These are phyloP conservation scores for Aureobasidium sp. DNA, from an alignment of 2,329 filamentous ascomycete species.

Conservation along the genomic window DNA sequence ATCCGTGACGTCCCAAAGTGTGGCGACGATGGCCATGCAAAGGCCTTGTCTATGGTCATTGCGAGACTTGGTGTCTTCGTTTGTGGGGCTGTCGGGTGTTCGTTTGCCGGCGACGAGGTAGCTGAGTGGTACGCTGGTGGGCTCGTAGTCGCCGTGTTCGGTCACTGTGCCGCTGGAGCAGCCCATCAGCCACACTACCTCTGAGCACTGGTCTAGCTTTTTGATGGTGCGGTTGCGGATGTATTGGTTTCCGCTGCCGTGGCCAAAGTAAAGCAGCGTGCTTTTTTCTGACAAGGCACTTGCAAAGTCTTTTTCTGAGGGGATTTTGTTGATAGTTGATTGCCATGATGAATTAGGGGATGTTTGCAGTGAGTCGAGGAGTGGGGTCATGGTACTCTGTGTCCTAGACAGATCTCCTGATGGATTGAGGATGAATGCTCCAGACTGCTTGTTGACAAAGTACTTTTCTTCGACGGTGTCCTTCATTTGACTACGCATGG, in stretches of 20 bases:
- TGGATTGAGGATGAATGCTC: slow-evolving; percentile 84
- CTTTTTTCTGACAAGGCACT: slow-evolving; percentile 57
- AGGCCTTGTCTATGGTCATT: slow-evolving; percentile 18
- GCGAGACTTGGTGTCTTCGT: neutral
- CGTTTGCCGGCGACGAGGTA: slow-evolving; percentile 77
- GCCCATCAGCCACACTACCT: slow-evolving; percentile 75
- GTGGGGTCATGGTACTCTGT: slow-evolving; percentile 63
- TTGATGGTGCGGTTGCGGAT: slow-evolving; percentile 79
- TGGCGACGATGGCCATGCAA: slow-evolving; percentile 72
- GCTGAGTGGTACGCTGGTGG: slow-evolving; percentile 82
- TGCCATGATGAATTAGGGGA: slow-evolving; percentile 48
- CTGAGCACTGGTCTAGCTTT: slow-evolving; percentile 46
- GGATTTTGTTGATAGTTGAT: slow-evolving; percentile 59
- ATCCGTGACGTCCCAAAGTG: slow-evolving; percentile 96
- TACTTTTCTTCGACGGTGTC: slow-evolving; percentile 22
- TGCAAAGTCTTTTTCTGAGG: slow-evolving; percentile 72
- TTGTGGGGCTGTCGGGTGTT: neutral
- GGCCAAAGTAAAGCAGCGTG: slow-evolving; percentile 87
- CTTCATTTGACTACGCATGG: slow-evolving; percentile 33
- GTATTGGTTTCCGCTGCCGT: slow-evolving; percentile 91
- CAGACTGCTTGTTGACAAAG: slow-evolving; percentile 48
- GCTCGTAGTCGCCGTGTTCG: slow-evolving; percentile 80
- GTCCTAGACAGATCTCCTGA: slow-evolving; percentile 76
- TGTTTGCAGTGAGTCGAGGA: slow-evolving; percentile 44
- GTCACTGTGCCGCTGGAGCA: slow-evolving; percentile 79